Base-by-base conservation (phyloP, 2,329 filamentous ascomycete species). In the Monilinia polystroma region DNA sequence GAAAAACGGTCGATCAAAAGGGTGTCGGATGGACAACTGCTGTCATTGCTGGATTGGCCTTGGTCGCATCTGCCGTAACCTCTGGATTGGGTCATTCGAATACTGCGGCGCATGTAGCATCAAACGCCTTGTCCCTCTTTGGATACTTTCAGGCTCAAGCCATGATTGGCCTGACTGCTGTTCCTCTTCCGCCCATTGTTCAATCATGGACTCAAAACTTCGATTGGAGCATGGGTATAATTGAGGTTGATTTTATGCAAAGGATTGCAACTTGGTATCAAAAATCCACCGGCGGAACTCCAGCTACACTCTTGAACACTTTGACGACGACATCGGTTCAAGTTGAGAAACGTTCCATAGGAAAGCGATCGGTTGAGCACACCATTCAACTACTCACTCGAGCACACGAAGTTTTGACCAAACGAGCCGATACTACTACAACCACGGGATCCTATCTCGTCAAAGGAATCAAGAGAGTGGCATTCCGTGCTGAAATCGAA, bases 181-280 rank as follows among this genome's bases (percentile, higher is more conserved):
- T 97, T 18, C 83, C 84, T 56, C 85, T 97, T 64, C 94, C 94
- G 12, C 94, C 94, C 0, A 91, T 97, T 69, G 94, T 96, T 64
- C 85, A 91, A 74, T 85, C 93, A 0, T 98, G 94, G 94, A 97
- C 93, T 1, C 93, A 97, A 80, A 94, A 97, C 80, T 97, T 98
- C 81, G 91, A 96, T 77, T 98, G 94, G 94, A 96, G 90, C 75
- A 95, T 98, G 92, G 94, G 94, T 73, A 93, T 98, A 74, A 96
- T 98, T 74, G 86, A 86, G 63, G 84, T 97, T 53, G 83, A 82
- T n/a, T 97, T 96, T 78, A 85, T 97, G 80, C 92, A 98, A 80
- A 83, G 83, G 58, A 91, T 97, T 75, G 91, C 92, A 69, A 96
- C 93, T 47, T 98, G 94, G 94, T 98, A 97, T 77, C 93, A 97